phyloP scores from a whole-genome alignment of 192 early-diverging fungal genomes.

The Coemansia sp. region DNA sequence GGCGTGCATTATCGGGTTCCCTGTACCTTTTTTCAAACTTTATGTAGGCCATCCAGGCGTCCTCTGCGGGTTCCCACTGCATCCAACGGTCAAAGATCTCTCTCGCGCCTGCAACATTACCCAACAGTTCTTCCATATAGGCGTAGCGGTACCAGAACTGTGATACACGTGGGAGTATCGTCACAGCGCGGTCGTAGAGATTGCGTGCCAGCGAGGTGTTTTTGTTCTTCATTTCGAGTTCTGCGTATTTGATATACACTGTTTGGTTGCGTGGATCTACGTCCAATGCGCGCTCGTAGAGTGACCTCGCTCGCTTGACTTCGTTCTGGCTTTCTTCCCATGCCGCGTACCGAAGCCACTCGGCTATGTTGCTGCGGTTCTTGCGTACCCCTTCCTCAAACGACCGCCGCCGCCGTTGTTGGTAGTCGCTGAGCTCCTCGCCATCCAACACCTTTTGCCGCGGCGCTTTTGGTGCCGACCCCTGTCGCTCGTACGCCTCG shows the following conservation, averaged over 20 bases:
- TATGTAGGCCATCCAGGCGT: conserved; percentile 92
- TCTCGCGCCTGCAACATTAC: conserved; percentile 81
- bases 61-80: conserved; percentile 93
- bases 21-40: conserved; percentile 89
- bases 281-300: conserved; percentile 93
- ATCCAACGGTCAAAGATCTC: conserved; percentile 99
- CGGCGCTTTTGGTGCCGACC: conserved; percentile 60
- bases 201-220: conserved; percentile 94
- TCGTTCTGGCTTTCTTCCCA: conserved; percentile 95
- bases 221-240: conserved; percentile 97
- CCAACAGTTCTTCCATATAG: conserved; percentile 97
- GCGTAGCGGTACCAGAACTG: conserved; percentile 96
- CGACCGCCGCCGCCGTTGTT: conserved; percentile 83
- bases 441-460: conserved; percentile 88
- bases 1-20: conserved; percentile 77
- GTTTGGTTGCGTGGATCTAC: conserved; percentile 83
- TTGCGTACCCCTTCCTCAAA: conserved; percentile 90
- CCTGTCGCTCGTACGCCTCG: conserved; percentile 84
- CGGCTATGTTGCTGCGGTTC: conserved; percentile 80
- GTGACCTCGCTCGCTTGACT: conserved; percentile 75
- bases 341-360: conserved; percentile 92
- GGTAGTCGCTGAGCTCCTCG: conserved; percentile 91
- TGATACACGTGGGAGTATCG: conserved; percentile 77
- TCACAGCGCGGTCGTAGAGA: conserved; percentile 87
- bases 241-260: conserved; percentile 88